A percentile compares a stretch with the other conserved stretches of the same genome.
phyloP scores from a whole-genome alignment of 257 asterid species.

The Apocynum venetum region DNA sequence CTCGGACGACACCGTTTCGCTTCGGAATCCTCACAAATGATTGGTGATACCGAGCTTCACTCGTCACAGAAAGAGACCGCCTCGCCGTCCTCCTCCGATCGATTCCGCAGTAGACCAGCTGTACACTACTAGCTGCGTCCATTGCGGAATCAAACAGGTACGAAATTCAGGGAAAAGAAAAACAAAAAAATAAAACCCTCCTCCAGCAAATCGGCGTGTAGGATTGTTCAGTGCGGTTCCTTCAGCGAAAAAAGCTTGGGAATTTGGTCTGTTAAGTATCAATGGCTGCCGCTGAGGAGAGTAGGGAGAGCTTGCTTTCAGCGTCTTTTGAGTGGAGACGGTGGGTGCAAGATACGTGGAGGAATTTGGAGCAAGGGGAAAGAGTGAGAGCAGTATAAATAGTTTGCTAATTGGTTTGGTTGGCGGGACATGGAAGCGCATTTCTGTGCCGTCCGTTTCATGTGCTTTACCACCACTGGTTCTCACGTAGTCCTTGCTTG shows the following conservation, averaged over 20 bases:
- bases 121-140: slow-evolving; percentile 74
- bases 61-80: slow-evolving; percentile 1
- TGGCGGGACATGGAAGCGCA: slow-evolving; percentile 26
- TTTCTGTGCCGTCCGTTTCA: slow-evolving; percentile 25
- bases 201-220: background rate
- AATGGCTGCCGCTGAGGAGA: background rate
- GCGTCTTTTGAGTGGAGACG: background rate
- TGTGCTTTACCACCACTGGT: background rate
- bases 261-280: background rate
- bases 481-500: background rate
- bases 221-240: background rate
- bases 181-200: background rate
- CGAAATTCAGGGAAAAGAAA: background rate
- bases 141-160: slow-evolving; percentile 37
- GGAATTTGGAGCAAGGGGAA: slow-evolving; percentile 28
- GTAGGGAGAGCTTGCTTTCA: background rate
- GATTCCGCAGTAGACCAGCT: slow-evolving; percentile 71
- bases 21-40: slow-evolving; percentile 27
- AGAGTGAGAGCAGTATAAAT: background rate
- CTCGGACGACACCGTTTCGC: slow-evolving; percentile 53
- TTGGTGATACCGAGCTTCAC: slow-evolving; percentile 12
- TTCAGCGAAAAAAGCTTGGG: background rate
- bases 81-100: slow-evolving; percentile 45
- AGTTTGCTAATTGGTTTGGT: background rate
- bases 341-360: slow-evolving; percentile 50